Conservation (phyloP, 2,329 filamentous ascomycete species). For the Elsinoe necatrix region DNA sequence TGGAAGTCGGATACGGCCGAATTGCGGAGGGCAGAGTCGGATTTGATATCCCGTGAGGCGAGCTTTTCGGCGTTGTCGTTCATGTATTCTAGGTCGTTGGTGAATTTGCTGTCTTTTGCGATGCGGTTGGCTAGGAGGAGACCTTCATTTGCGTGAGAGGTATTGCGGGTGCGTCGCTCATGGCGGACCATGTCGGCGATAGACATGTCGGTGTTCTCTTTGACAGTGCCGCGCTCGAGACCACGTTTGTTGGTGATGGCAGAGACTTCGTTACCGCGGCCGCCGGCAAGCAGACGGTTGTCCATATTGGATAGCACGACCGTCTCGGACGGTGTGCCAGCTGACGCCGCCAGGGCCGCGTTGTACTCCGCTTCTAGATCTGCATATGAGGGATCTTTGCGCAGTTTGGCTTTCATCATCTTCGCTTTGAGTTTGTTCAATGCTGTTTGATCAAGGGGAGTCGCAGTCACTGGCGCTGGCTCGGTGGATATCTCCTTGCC, state of each 20-base stretch:
- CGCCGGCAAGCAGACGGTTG: conserved; percentile 78
- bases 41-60: conserved; percentile 78
- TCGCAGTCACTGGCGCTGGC: conserved; percentile 40
- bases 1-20: conserved; percentile 81
- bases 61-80: conserved; percentile 92
- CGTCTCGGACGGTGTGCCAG: conserved; percentile 52
- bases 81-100: conserved; percentile 90
- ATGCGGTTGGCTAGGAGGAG: conserved; percentile 82
- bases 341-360: conserved; percentile 56
- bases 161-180: conserved; percentile 74
- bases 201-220: conserved; percentile 90
- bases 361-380: conserved; percentile 80
- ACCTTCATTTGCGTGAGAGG: conserved; percentile 65
- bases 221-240: conserved; percentile 71
- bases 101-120: conserved; percentile 83
- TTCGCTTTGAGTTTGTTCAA: conserved; percentile 87
- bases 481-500: conserved; percentile 52
- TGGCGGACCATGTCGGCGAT: conserved; percentile 97
- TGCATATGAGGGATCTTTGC: conserved; percentile 63
- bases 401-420: conserved; percentile 91
- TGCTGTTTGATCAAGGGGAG: conserved; percentile 61
- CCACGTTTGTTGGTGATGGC: conserved; percentile 71
- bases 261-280: conserved; percentile 65
- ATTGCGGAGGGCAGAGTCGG: conserved; percentile 79
- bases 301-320: conserved; percentile 83